A percentile compares a stretch with the other conserved stretches of the same genome.
These are phyloP conservation scores for Saccharum hybrid DNA, from an alignment of 202 grass and related monocot genomes.

Conservation along the genomic window DNA sequence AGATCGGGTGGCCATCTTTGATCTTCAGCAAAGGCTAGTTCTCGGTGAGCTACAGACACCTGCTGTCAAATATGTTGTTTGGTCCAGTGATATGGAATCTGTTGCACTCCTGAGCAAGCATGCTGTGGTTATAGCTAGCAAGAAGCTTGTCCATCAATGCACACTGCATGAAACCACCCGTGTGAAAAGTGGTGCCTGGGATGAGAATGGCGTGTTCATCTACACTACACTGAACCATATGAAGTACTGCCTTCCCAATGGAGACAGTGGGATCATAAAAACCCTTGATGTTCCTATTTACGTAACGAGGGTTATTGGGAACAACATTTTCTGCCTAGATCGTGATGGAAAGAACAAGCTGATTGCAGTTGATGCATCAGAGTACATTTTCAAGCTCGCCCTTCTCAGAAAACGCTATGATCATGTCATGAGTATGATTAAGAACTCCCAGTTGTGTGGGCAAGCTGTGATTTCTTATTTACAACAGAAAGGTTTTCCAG, in stretches of 20 bases:
- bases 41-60: conserved; percentile 92
- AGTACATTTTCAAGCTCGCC: conserved; percentile 97
- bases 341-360: conserved; percentile 92
- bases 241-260: conserved; percentile 97
- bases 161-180: conserved; percentile 96
- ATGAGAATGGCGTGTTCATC: conserved; percentile 92
- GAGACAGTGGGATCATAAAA: conserved; percentile 90
- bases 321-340: conserved; percentile 84
- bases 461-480: conserved; percentile 96
- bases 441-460: conserved; percentile 89
- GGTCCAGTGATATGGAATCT: conserved; percentile 96
- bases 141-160: conserved; percentile 83
- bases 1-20: conserved; percentile 88
- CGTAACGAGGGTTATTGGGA: conserved; percentile 85
- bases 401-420: conserved; percentile 87
- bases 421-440: conserved; percentile 98
- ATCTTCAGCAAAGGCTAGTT: conserved; percentile 92
- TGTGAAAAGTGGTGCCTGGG: conserved; percentile 99
- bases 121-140: conserved; percentile 85
- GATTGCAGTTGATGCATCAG: conserved; percentile 83
- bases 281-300: conserved; percentile 94
- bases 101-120: conserved; percentile 95
- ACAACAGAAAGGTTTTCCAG: conserved; percentile 94
- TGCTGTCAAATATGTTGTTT: conserved; percentile 86
- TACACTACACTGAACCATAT: conserved; percentile 98